Evolutionary conservation across 495 filamentous ascomycete species (phyloP).

Genomic region (Chaetomium tenue): DNA sequence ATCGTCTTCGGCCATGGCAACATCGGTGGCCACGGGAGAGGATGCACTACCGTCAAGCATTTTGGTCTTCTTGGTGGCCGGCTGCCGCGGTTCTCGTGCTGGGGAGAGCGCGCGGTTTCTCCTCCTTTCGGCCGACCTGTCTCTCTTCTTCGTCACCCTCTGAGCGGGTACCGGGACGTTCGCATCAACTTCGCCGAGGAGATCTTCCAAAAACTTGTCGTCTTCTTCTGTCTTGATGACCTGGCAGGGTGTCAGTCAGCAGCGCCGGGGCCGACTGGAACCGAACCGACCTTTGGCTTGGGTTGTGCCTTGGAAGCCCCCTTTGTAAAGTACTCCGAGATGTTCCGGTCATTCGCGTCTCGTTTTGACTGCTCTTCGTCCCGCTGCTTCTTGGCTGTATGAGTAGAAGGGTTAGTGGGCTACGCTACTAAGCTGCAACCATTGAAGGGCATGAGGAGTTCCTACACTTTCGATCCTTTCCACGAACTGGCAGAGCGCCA

Average conservation of each 20-base stretch:
- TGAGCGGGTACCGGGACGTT: slow-evolving; percentile 63
- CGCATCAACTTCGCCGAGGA: slow-evolving; percentile 85
- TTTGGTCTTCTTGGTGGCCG: slow-evolving; percentile 51
- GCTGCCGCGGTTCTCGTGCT: slow-evolving; percentile 48
- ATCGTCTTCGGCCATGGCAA: slow-evolving; percentile 56
- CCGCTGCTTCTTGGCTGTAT: slow-evolving; percentile 74
- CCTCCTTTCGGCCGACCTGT: slow-evolving; percentile 70
- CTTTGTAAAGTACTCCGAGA: slow-evolving; percentile 88
- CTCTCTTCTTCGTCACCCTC: slow-evolving; percentile 55
- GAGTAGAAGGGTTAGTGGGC: slow-evolving; percentile 15
- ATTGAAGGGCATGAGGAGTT: neutral
- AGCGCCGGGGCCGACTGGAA: neutral
- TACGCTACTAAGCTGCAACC: neutral
- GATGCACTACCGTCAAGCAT: slow-evolving; percentile 43
- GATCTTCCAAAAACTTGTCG: slow-evolving; percentile 75
- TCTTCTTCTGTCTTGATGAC: slow-evolving; percentile 74
- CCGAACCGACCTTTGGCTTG: slow-evolving; percentile 69
- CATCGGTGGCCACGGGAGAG: slow-evolving; percentile 44
- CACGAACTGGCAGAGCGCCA: slow-evolving; percentile 57
- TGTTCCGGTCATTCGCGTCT: slow-evolving; percentile 84
- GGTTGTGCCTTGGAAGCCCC: slow-evolving; percentile 62
- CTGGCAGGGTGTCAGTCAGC: slow-evolving; percentile 27
- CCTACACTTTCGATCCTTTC: slow-evolving; percentile 55
- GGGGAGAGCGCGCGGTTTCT: slow-evolving; percentile 82
- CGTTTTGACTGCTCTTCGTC: slow-evolving; percentile 85